Conservation (phyloP, 768 basidiomycete genomes). For the Pleurotus tuber-regium region DNA sequence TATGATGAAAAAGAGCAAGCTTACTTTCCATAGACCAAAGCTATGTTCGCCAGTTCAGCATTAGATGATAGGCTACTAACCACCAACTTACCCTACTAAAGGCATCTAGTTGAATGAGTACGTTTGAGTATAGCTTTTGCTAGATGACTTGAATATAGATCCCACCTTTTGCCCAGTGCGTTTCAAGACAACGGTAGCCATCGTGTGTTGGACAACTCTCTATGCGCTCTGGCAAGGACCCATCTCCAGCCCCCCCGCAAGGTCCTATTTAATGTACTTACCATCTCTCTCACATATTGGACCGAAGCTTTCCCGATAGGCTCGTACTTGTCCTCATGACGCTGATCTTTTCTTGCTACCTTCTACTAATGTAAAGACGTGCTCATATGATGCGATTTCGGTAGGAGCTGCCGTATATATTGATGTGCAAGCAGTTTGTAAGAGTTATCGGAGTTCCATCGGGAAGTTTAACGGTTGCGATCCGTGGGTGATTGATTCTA, state of each 20-base stretch:
- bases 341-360: too few species aligned
- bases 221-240: too few species aligned
- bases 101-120: conserved; percentile 51
- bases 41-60: conserved; percentile 28
- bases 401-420: background rate
- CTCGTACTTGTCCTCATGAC: background rate
- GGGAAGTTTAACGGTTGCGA: too few species aligned
- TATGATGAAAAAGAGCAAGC: conserved; percentile 18
- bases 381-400: conserved; percentile 8
- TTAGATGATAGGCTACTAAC: conserved; percentile 2
- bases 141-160: conserved; percentile 3
- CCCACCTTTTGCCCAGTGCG: conserved; percentile 58
- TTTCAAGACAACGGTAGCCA: conserved; percentile 54
- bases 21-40: conserved; percentile 71
- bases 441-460: too few species aligned
- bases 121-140: background rate
- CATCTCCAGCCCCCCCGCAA: background rate
- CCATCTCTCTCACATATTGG: conserved; percentile 1
- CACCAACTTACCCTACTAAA: conserved; percentile 54
- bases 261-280: background rate
- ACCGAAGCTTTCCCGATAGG: conserved; percentile 6
- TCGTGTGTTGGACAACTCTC: conserved; percentile 28
- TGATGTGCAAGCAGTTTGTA: too few species aligned
- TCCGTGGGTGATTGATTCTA: too few species aligned
- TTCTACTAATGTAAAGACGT: background rate